Conservation (phyloP, 345 rosid species). For the Theobroma cacao region DNA sequence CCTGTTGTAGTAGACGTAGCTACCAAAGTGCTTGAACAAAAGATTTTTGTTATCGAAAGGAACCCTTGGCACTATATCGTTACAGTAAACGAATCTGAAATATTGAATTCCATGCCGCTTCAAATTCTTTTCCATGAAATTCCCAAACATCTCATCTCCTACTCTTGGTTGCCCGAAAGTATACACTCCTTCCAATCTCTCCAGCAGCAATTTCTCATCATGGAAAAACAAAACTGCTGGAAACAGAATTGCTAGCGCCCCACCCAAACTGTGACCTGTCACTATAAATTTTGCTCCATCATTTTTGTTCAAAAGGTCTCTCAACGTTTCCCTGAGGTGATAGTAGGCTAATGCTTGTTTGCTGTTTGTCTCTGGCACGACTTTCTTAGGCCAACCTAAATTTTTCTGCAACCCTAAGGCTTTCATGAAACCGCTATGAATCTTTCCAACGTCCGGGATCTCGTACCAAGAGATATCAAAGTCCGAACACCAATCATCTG, state of each 20-base stretch:
- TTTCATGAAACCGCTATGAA: slow-evolving; percentile 79
- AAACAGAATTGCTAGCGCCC: slow-evolving; percentile 71
- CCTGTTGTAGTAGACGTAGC: slow-evolving; percentile 49
- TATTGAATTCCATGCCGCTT: slow-evolving; percentile 32
- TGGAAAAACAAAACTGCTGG: slow-evolving; percentile 46
- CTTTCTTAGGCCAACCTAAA: slow-evolving; percentile 52
- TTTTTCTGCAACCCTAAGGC: slow-evolving; percentile 62
- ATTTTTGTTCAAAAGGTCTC: slow-evolving; percentile 27
- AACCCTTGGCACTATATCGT: slow-evolving; percentile 71
- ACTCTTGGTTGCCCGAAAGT: slow-evolving; percentile 87
- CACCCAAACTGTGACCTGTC: slow-evolving; percentile 80
- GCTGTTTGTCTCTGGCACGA: slow-evolving; percentile 17
- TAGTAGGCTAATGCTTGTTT: slow-evolving; percentile 51
- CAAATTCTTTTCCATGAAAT: slow-evolving; percentile 48
- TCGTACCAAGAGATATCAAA: slow-evolving; percentile 77
- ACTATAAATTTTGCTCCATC: slow-evolving; percentile 37
- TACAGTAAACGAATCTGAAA: slow-evolving; percentile 59
- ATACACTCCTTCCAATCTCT: slow-evolving; percentile 54
- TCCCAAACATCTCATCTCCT: slow-evolving; percentile 58
- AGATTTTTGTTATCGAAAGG: slow-evolving; percentile 50
- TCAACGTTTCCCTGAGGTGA: slow-evolving; percentile 47
- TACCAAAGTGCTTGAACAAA: slow-evolving; percentile 76
- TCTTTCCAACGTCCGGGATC: slow-evolving; percentile 48
- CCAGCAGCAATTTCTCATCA: slow-evolving; percentile 45
- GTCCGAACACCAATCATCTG: slow-evolving; percentile 68